Conservation (phyloP, 495 filamentous ascomycete genomes). For the Hyphodiscus hymeniophilus region DNA sequence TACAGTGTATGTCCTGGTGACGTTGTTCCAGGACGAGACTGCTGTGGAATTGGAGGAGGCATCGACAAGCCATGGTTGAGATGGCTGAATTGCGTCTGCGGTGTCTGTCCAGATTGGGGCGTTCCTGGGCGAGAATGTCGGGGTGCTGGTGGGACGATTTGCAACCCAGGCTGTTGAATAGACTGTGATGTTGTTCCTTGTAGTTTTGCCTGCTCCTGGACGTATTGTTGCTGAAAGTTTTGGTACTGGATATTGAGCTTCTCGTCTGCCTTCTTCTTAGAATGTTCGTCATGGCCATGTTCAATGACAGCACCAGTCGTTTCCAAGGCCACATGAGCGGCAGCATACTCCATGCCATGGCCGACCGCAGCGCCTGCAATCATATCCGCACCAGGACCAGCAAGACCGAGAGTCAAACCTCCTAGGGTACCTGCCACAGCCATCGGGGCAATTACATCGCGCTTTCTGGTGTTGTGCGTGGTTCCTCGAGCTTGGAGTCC, state of each 20-base stretch:
- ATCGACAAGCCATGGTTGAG: not conserved
- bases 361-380: slow-evolving; percentile 18
- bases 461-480: slow-evolving; percentile 22
- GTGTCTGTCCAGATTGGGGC: not conserved
- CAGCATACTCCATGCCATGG: slow-evolving; percentile 23
- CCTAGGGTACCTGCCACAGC: slow-evolving; percentile 22
- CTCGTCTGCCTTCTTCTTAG: slow-evolving; percentile 20
- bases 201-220: not conserved
- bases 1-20: not conserved
- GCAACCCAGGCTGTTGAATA: not conserved
- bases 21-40: not conserved
- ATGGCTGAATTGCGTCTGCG: not conserved
- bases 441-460: slow-evolving; percentile 24
- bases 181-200: not conserved
- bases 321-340: slow-evolving; percentile 21
- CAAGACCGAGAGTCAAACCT: slow-evolving; percentile 23
- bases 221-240: slow-evolving; percentile 11
- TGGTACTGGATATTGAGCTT: slow-evolving; percentile 12
- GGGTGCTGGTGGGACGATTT: too few species aligned
- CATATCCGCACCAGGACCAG: slow-evolving; percentile 20
- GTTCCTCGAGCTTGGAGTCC: slow-evolving; percentile 21
- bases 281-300: slow-evolving; percentile 19
- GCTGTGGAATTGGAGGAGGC: not conserved
- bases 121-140: not conserved
- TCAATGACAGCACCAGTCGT: slow-evolving; percentile 22